Percentiles rank a stretch among this genome's conserved stretches.
Conservation (phyloP, 371 early-diverging fungal species). For the Mucor lusitanicus region DNA sequence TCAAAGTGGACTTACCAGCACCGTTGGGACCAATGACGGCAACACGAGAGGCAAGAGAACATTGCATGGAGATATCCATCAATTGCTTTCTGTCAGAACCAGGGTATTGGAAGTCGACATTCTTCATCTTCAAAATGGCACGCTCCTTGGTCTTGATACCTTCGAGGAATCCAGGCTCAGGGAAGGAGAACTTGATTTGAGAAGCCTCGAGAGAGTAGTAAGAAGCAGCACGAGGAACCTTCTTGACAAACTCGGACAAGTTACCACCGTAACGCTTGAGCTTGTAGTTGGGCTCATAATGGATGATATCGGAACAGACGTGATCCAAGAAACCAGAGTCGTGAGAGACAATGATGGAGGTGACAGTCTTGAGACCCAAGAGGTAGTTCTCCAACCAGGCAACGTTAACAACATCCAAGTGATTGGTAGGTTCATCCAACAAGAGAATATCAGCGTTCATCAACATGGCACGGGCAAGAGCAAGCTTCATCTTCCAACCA, state of each 20-base stretch:
- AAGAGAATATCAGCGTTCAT: conserved; percentile 84
- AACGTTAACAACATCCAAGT: conserved; percentile 83
- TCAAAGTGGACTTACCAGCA: conserved; percentile 77
- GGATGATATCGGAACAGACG: conserved; percentile 81
- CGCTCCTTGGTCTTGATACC: conserved; percentile 76
- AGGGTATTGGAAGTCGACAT: conserved; percentile 70
- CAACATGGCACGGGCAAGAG: conserved; percentile 82
- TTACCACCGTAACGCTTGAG: conserved; percentile 83
- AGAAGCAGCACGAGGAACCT: conserved; percentile 74
- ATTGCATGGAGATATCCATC: conserved; percentile 60
- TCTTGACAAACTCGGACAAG: conserved; percentile 81
- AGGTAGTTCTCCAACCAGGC: conserved; percentile 85
- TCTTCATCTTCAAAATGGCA: conserved; percentile 67
- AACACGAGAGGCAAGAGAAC: conserved; percentile 68
- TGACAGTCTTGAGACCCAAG: conserved; percentile 66
- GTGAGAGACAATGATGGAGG: conserved; percentile 87
- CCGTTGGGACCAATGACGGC: conserved; percentile 78
- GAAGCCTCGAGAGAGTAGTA: conserved; percentile 69
- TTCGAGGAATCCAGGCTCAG: conserved; percentile 72
- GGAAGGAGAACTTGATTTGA: conserved; percentile 61
- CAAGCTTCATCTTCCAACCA: conserved; percentile 91
- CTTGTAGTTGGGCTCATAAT: conserved; percentile 73
- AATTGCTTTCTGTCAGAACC: conserved; percentile 55
- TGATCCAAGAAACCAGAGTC: conserved; percentile 88
- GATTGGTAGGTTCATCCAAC: conserved; percentile 93